Evolutionary conservation across 768 basidiomycete genomes (phyloP), one percentile per base, ranked within the genome.

Genomic region (Kwoniella botswanensis): DNA sequence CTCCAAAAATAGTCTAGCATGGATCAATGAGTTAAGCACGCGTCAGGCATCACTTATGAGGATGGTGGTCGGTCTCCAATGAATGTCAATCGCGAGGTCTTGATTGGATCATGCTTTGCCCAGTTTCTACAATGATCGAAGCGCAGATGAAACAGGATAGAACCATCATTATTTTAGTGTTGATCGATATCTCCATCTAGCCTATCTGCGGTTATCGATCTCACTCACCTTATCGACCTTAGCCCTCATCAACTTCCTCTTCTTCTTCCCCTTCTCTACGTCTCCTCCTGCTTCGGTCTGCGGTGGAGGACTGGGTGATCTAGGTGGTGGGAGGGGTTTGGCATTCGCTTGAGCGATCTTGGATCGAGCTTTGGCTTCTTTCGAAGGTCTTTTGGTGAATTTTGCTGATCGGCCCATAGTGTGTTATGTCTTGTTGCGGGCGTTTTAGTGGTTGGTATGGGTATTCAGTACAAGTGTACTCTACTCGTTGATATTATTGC

Each of bases 361-460:
- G 7, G 71, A 74, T 7, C 75, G 65, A 18, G 71, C 73, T 64
- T 78, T 78, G 22, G 74, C 73, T 35, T 79, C 68, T 58, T 76
- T 72, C 2, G 77, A 71, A 10, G 77, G 77, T 53, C 77, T 53
- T 52, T 79, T 79, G 18, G 70, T 71, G 65, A 79, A 70, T 59
- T 79, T 79, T 17, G 77, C 77, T 44, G 73, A 74, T 67, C 77
- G 57, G 2, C 77, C 77, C 77, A 79, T 79, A 10, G 21, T 67
- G 29, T 15, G 11, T 52, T n/a, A 17, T 43, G 15, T 13, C 21
- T 24, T 21, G 24, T 52, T 52, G 50, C 21, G 21, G 50, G 50
- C 17, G 54, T 13, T 13, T 29, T 17, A 29, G 17, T 60, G 59
- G 35, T 2, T 41, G 12, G 10, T 15, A 60, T 13, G 59, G 29